Conservation (phyloP, 2,329 filamentous ascomycete species). For the Paecilomyces niveus region DNA sequence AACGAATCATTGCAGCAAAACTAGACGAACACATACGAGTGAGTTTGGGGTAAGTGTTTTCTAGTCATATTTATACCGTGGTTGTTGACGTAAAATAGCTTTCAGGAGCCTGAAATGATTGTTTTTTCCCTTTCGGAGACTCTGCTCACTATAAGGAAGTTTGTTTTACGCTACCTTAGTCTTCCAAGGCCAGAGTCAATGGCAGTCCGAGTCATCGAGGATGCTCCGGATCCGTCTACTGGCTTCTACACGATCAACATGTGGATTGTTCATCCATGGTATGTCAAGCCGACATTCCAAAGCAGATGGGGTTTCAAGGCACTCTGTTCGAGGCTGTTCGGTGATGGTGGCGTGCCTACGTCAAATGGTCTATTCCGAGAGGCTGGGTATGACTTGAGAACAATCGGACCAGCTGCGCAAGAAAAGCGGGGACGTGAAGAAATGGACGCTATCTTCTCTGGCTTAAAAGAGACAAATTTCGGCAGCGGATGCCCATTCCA, state of each 20-base stretch:
- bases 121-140: neutral
- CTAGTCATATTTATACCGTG: neutral
- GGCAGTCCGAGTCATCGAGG: slow-evolving; percentile 3
- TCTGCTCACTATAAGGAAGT: slow-evolving; percentile 1
- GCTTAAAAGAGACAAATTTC: slow-evolving; percentile 2
- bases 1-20: slow-evolving; percentile 2
- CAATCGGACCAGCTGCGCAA: slow-evolving; percentile 8
- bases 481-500: slow-evolving; percentile 5
- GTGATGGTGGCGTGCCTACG: slow-evolving; percentile 5
- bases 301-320: slow-evolving; percentile 10
- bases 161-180: slow-evolving; percentile 4
- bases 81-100: neutral
- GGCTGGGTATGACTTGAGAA: slow-evolving; percentile 7
- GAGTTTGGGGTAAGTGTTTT: slow-evolving; percentile 3
- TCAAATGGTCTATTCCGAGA: slow-evolving; percentile 3
- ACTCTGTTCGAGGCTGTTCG: slow-evolving; percentile 9
- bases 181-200: slow-evolving; percentile 4
- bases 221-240: slow-evolving; percentile 1
- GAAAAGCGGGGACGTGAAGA: slow-evolving; percentile 8
- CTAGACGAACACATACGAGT: slow-evolving; percentile 3
- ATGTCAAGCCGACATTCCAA: slow-evolving; percentile 13
- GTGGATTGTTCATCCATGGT: slow-evolving; percentile 14
- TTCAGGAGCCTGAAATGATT: neutral
- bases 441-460: slow-evolving; percentile 3
- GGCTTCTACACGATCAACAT: slow-evolving; percentile 4